phyloP scores from a whole-genome alignment of 305 asterid genomes.

The Solanum aculeatissimum region DNA sequence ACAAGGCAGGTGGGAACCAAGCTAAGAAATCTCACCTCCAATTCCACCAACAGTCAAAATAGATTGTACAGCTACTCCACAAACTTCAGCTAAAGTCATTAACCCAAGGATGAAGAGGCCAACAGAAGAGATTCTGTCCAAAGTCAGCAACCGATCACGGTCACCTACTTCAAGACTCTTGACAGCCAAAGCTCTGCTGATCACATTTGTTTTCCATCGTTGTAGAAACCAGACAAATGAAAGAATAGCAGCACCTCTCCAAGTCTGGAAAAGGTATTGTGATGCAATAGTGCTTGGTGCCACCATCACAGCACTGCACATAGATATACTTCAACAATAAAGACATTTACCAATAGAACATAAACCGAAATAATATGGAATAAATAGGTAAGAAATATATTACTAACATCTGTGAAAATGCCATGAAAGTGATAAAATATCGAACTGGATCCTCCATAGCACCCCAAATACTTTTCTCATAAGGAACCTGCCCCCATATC shows the following conservation, averaged over 20 bases:
- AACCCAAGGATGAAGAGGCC: slow-evolving; percentile 67
- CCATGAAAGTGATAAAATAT: slow-evolving; percentile 59
- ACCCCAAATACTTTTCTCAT: slow-evolving; percentile 85
- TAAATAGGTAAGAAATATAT: neutral
- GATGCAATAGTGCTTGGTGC: slow-evolving; percentile 64
- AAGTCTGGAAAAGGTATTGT: slow-evolving; percentile 51
- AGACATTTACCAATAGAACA: neutral
- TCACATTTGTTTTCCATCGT: slow-evolving; percentile 75
- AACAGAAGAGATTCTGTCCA: slow-evolving; percentile 66
- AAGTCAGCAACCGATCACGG: slow-evolving; percentile 50
- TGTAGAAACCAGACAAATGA: slow-evolving; percentile 81
- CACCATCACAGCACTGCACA: slow-evolving; percentile 62
- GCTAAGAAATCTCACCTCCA: slow-evolving; percentile 48
- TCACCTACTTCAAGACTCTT: slow-evolving; percentile 32
- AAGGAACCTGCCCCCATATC: slow-evolving; percentile 67
- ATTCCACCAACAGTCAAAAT: slow-evolving; percentile 89
- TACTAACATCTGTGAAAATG: slow-evolving; percentile 73
- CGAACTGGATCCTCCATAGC: slow-evolving; percentile 82
- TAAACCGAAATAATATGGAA: neutral
- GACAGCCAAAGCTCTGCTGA: slow-evolving; percentile 47
- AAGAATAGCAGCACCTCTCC: slow-evolving; percentile 66
- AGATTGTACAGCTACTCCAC: slow-evolving; percentile 92
- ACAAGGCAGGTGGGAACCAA: neutral
- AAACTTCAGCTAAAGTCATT: slow-evolving; percentile 85
- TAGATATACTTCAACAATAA: neutral